phyloP scores from a whole-genome alignment of 805 yeast genomes.

The Starmerella apis region DNA sequence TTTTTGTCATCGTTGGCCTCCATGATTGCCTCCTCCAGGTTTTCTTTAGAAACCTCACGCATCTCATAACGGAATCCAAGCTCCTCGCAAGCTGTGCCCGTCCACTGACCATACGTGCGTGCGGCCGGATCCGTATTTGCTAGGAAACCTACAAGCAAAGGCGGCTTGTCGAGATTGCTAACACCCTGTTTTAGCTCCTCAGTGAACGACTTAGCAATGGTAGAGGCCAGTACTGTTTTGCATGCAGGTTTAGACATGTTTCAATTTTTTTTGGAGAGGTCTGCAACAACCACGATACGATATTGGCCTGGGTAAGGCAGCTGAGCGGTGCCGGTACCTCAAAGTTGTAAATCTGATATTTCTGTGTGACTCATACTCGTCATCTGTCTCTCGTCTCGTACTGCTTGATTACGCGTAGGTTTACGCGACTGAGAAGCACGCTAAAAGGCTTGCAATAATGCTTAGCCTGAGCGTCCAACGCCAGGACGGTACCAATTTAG shows the following conservation, averaged over 20 bases:
- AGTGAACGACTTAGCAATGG: constrained; percentile 70
- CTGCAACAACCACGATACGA: neutral
- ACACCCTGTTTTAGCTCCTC: constrained; percentile 61
- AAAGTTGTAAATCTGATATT: neutral
- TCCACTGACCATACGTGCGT: constrained; percentile 89
- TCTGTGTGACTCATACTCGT: constrained; percentile 1
- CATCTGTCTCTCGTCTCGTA: neutral
- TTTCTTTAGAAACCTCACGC: constrained; percentile 63
- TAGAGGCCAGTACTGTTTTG: constrained; percentile 69
- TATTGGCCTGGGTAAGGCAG: neutral
- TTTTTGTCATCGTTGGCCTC: constrained; percentile 66
- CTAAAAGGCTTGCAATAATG: constrained; percentile 7
- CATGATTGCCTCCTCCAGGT: constrained; percentile 70
- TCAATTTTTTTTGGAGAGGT: neutral
- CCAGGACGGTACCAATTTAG: constrained; percentile 12
- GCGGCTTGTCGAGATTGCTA: constrained; percentile 43
- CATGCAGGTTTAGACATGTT: constrained; percentile 24
- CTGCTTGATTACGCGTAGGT: neutral
- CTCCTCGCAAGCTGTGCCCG: constrained; percentile 77
- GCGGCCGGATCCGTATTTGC: constrained; percentile 96
- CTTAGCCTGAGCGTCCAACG: constrained; percentile 14
- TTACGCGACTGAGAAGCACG: too few relatives aligned
- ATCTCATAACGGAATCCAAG: constrained; percentile 80
- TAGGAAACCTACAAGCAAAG: constrained; percentile 77
- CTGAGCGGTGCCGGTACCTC: neutral